Base-by-base conservation (phyloP, 108 stramenopile genomes). In the Bacterosira constricta region DNA sequence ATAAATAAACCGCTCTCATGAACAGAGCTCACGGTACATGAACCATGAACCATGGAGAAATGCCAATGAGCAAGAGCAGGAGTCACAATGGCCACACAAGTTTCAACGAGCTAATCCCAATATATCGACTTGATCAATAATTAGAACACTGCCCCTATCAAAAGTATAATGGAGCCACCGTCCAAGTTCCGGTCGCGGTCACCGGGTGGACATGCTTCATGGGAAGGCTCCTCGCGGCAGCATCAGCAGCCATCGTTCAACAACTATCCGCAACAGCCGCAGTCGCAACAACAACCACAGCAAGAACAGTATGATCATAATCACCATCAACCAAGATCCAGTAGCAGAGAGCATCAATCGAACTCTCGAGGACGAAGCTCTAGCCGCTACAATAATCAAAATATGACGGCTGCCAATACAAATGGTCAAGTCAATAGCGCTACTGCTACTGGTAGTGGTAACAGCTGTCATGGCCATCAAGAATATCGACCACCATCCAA, bases 161-260 rank as follows among this genome's bases (percentile, higher is more conserved):
- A 27, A 30, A 53, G 30, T n/a, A n/a, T n/a, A 21, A 53, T 53
- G 52, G 52, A 53, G 29, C 52, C 52, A 15, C 52, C 52, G 25
- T 53, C 52, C 52, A 30, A 53, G 26, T 27, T 30, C 30, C 23
- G 31, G 52, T 53, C 26, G 1, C 52, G 13, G 25, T 30, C 44
- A 45, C 15, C 44, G 17, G 44, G 8, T 15, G 44, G 44, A 45
- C 44, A 18, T 3, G 18, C 8, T 18, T 45, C 52, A 53, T 30
- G n/a, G n/a, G n/a, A n/a, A n/a, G n/a, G n/a, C n/a, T n/a, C n/a
- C n/a, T n/a, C n/a, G n/a, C 52, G 13, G 26, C 52, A 53, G 8
- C 50, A 1, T 5, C 1, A 10, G 27, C 52, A 15, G 3, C 44
- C 44, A 45, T 45, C 44, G 7, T 18, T 8, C 17, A 8, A 18